These are phyloP conservation scores for Hansenula sp. DNA, from an alignment of 1,139 yeast genomes.

Conservation along the genomic window DNA sequence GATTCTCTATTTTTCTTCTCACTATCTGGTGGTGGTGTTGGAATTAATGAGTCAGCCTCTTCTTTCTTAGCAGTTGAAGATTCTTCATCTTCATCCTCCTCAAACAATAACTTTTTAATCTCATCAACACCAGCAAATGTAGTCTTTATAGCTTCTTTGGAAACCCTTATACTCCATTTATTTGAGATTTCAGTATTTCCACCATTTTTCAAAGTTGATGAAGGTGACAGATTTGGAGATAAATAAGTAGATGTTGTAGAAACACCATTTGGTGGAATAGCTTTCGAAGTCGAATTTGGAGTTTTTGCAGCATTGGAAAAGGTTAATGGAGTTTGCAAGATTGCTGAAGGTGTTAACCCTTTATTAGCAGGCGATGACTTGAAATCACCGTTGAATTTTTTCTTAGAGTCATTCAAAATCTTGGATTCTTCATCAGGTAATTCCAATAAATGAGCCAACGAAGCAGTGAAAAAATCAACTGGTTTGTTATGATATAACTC, in stretches of 20 bases:
- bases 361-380: conserved; percentile 18
- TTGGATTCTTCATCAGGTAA: conserved; percentile 22
- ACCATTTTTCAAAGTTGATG: conserved; percentile 4
- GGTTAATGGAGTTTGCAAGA: conserved; percentile 24
- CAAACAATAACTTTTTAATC: conserved; percentile 15
- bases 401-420: conserved; percentile 13
- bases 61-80: not conserved
- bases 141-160: conserved; percentile 19
- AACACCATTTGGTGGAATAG: not conserved
- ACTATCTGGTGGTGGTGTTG: conserved; percentile 22
- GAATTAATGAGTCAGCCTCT: conserved; percentile 4
- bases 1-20: conserved; percentile 2
- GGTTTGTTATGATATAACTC: conserved; percentile 17
- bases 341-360: conserved; percentile 23
- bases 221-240: conserved; percentile 23
- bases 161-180: conserved; percentile 19
- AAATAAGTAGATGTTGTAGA: conserved; percentile 11
- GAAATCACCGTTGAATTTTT: conserved; percentile 7
- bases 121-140: conserved; percentile 16
- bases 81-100: conserved; percentile 3
- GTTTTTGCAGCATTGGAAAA: conserved; percentile 21
- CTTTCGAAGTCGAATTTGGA: conserved; percentile 19
- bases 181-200: not conserved
- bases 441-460: conserved; percentile 21
- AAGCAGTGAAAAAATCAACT: conserved; percentile 21